phyloP scores from a whole-genome alignment of 164 flowering plant genomes.

The Magnolia officinalis region DNA sequence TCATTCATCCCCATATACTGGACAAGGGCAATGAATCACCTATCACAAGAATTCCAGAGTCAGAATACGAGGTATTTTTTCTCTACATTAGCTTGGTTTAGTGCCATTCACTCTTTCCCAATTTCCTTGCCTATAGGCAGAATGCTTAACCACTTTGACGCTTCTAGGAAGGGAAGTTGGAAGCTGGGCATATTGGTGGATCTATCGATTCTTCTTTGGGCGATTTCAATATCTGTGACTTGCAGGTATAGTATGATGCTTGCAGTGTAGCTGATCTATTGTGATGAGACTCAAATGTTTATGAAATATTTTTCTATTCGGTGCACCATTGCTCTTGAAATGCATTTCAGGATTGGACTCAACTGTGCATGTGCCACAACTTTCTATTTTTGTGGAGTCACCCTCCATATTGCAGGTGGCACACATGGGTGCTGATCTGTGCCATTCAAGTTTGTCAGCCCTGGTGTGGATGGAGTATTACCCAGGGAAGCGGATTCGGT shows the following conservation, averaged over 20 bases:
- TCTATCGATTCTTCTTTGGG: conserved; percentile 56
- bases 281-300: neutral
- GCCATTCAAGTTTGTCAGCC: too few species aligned
- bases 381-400: too few species aligned
- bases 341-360: neutral
- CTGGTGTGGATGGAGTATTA: too few species aligned
- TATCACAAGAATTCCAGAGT: conserved; percentile 40
- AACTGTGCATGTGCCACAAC: neutral
- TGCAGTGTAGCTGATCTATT: neutral
- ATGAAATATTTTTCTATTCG: neutral
- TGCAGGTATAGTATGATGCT: conserved; percentile 65
- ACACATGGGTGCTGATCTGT: too few species aligned
- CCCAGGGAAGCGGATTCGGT: too few species aligned
- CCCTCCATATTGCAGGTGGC: too few species aligned
- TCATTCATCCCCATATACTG: conserved; percentile 6
- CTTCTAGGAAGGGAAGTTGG: conserved; percentile 57
- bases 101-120: neutral
- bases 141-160: conserved; percentile 1
- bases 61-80: conserved; percentile 63
- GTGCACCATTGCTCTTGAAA: neutral
- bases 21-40: conserved; percentile 41
- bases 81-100: neutral
- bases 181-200: conserved; percentile 31
- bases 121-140: neutral
- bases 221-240: conserved; percentile 57